These are phyloP conservation scores for Fusarium albosuccineum DNA, from an alignment of 2,329 filamentous ascomycete genomes.

Conservation along the genomic window DNA sequence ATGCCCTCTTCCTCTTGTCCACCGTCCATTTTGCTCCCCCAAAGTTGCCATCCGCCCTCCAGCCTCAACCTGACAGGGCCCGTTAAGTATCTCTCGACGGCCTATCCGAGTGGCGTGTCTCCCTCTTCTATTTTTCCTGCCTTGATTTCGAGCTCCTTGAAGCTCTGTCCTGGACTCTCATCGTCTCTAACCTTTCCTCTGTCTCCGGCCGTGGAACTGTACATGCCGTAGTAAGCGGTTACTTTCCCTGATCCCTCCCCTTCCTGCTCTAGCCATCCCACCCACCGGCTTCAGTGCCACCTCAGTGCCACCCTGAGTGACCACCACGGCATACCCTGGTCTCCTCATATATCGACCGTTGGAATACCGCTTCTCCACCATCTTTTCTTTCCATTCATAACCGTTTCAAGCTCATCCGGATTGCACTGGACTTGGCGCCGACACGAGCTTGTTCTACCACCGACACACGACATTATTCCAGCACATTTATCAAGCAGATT, in stretches of 20 bases:
- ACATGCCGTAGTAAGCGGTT: constrained; percentile 5
- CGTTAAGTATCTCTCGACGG: constrained; percentile 27
- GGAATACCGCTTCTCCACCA: constrained; percentile 28
- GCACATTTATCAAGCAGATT: background rate
- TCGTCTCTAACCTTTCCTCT: background rate
- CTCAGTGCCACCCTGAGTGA: constrained; percentile 26
- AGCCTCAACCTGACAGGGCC: constrained; percentile 7
- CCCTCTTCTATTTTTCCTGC: constrained; percentile 4
- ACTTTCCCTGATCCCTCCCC: background rate
- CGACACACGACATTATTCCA: background rate
- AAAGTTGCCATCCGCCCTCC: constrained; percentile 23
- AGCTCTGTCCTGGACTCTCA: constrained; percentile 5
- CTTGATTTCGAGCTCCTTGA: constrained; percentile 13
- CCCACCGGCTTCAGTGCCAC: constrained; percentile 32
- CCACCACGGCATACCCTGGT: constrained; percentile 21
- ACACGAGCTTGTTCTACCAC: background rate
- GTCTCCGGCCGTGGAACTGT: constrained; percentile 12
- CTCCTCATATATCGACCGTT: constrained; percentile 35
- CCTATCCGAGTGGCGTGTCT: constrained; percentile 22
- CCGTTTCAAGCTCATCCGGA: background rate
- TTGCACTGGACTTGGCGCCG: background rate
- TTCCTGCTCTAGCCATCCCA: constrained; percentile 16
- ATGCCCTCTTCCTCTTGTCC: constrained; percentile 27
- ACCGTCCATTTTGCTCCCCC: constrained; percentile 24
- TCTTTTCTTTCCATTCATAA: constrained; percentile 20